These are phyloP conservation scores for Boletus vinaceobasis DNA, from an alignment of 768 basidiomycete genomes.

Conservation along the genomic window DNA sequence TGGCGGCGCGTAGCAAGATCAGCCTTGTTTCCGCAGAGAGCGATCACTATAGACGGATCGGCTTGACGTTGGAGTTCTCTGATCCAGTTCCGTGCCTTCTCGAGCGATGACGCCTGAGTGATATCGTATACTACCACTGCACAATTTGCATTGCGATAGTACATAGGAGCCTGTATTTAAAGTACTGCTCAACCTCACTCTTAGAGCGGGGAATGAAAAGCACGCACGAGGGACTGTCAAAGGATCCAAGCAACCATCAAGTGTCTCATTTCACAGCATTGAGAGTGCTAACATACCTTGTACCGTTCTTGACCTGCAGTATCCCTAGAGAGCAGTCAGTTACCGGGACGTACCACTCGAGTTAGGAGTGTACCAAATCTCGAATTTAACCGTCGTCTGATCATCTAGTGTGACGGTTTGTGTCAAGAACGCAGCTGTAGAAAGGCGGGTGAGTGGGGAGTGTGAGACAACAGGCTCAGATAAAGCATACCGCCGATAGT, in stretches of 20 bases:
- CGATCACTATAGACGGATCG: slow-evolving; percentile 94
- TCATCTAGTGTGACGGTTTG: slow-evolving; percentile 92
- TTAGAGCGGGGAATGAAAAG: background rate
- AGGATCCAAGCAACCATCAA: background rate
- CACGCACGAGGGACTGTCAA: slow-evolving; percentile 46
- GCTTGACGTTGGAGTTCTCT: slow-evolving; percentile 95
- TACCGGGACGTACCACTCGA: background rate
- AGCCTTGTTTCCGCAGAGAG: slow-evolving; percentile 93
- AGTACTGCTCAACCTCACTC: slow-evolving; percentile 1
- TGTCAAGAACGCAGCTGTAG: slow-evolving; percentile 91
- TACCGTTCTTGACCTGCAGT: slow-evolving; percentile 96
- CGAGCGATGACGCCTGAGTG: slow-evolving; percentile 84
- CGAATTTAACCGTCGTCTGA: slow-evolving; percentile 92
- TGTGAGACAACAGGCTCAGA: background rate
- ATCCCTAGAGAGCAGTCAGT: slow-evolving; percentile 54
- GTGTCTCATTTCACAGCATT: background rate
- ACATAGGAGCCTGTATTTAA: slow-evolving; percentile 77
- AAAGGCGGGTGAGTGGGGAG: slow-evolving; percentile 15
- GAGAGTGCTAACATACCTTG: slow-evolving; percentile 50
- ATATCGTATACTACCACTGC: slow-evolving; percentile 97
- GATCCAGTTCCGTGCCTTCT: slow-evolving; percentile 96
- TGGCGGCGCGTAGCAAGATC: slow-evolving; percentile 85
- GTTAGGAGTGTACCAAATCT: slow-evolving; percentile 75
- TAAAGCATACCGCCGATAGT: slow-evolving; percentile 76
- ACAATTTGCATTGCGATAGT: slow-evolving; percentile 93